A percentile compares a stretch with the other conserved stretches of the same genome.
Conservation (phyloP, 116 monocot species). For the Cymodocea nodosa region DNA sequence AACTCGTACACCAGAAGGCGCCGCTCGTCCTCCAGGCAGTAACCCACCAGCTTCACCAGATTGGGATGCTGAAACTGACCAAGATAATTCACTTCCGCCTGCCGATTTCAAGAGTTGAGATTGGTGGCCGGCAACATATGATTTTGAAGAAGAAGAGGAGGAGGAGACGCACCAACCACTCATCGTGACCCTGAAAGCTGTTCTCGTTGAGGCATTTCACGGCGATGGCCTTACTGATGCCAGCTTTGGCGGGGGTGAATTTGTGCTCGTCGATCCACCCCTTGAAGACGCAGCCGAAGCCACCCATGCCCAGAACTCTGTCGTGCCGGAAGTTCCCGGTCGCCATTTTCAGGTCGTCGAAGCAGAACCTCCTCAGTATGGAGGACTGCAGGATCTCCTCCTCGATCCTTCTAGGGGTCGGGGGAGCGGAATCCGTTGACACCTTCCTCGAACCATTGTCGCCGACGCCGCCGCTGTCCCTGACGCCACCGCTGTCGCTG, state of each 20-base stretch:
- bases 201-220: constrained; percentile 51
- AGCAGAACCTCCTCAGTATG: constrained; percentile 10
- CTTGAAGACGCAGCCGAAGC: constrained; percentile 39
- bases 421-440: constrained; percentile 14
- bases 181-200: constrained; percentile 36
- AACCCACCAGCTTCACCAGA: constrained; percentile 61
- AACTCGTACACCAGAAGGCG: constrained; percentile 71
- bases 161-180: constrained; percentile 35
- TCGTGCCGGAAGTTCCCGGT: constrained; percentile 23
- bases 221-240: constrained; percentile 46
- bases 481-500: too few species aligned
- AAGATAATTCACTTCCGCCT: constrained; percentile 77
- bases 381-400: constrained; percentile 23
- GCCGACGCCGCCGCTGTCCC: too few species aligned
- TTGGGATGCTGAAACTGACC: constrained; percentile 60
- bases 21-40: constrained; percentile 70
- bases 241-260: constrained; percentile 35
- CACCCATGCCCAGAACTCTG: constrained; percentile 22
- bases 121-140: too few species aligned
- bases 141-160: too few species aligned
- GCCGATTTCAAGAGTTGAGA: not conserved
- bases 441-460: not conserved
- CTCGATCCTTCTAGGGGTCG: constrained; percentile 16
- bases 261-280: constrained; percentile 72
- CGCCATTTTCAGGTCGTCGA: constrained; percentile 13